Evolutionary conservation across 2,329 filamentous ascomycete species (phyloP).

Genomic region (Calonectria hawksworthii): DNA sequence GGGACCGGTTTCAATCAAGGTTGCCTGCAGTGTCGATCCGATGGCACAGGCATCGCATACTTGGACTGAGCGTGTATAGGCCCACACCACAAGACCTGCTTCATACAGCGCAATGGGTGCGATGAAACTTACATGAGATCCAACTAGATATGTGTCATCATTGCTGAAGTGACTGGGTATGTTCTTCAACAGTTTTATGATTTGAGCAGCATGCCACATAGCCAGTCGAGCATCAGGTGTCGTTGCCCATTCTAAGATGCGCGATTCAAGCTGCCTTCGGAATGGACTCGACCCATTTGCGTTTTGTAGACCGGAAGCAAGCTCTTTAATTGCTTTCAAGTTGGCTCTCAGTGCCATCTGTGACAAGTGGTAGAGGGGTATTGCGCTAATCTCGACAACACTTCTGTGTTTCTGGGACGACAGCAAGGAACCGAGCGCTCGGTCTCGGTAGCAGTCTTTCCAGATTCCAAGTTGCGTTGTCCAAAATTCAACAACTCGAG

Average conservation of each 20-base stretch:
- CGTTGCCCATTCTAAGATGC: background rate
- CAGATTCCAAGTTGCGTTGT: background rate
- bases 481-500: background rate
- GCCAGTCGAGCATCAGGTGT: background rate
- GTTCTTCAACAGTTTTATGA: background rate
- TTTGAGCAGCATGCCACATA: background rate
- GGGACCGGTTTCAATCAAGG: fast-evolving
- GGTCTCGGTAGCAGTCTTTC: background rate
- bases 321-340: background rate
- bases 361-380: background rate
- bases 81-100: background rate
- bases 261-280: background rate
- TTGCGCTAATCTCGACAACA: background rate
- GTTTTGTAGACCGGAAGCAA: background rate
- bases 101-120: background rate
- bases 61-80: background rate
- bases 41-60: background rate
- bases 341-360: background rate
- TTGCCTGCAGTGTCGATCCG: background rate
- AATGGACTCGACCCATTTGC: background rate
- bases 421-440: background rate
- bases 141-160: too few species aligned
- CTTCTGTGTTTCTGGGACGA: background rate
- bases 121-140: background rate
- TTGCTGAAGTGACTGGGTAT: too few species aligned